Evolutionary conservation across 2,329 filamentous ascomycete species (phyloP).

Genomic region (Phaeoacremonium minimum): DNA sequence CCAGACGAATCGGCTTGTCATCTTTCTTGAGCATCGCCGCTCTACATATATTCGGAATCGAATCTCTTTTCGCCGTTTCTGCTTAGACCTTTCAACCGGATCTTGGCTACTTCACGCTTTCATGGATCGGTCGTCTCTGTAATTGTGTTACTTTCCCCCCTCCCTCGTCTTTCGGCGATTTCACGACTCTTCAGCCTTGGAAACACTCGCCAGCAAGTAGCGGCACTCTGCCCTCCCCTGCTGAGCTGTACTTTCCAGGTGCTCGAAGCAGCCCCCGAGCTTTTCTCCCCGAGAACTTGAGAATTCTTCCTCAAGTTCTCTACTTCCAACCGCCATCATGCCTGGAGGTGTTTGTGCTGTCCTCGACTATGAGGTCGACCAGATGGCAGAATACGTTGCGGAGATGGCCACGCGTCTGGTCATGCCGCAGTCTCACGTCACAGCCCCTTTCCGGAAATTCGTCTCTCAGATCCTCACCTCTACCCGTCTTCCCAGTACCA

Average conservation of each 20-base stretch:
- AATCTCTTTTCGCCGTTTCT: neutral
- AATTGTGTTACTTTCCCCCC: constrained; percentile 19
- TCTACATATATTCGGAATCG: no score
- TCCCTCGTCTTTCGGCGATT: constrained; percentile 15
- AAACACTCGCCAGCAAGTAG: constrained; percentile 19
- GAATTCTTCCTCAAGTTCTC: constrained; percentile 18
- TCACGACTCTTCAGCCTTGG: constrained; percentile 32
- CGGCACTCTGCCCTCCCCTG: constrained; percentile 15
- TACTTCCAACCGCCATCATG: constrained; percentile 41
- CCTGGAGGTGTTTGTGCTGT: constrained; percentile 86
- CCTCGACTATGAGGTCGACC: constrained; percentile 93
- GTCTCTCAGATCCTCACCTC: constrained; percentile 87
- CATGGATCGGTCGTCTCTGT: constrained; percentile 32
- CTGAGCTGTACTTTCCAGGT: constrained; percentile 25
- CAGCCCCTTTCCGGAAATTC: constrained; percentile 82
- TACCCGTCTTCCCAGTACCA: constrained; percentile 84
- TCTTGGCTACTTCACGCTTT: constrained; percentile 7
- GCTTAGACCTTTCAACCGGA: neutral
- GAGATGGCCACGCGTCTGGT: constrained; percentile 71
- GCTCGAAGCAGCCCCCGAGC: constrained; percentile 32
- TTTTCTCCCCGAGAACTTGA: constrained; percentile 2
- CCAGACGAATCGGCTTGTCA: no score
- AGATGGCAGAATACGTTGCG: constrained; percentile 92
- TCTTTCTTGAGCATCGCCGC: no score
- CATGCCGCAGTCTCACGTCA: constrained; percentile 48